Evolutionary conservation across 2,329 filamentous ascomycete genomes (phyloP), one percentile per base, ranked within the genome.

Genomic region (Colletotrichum liriopes): DNA sequence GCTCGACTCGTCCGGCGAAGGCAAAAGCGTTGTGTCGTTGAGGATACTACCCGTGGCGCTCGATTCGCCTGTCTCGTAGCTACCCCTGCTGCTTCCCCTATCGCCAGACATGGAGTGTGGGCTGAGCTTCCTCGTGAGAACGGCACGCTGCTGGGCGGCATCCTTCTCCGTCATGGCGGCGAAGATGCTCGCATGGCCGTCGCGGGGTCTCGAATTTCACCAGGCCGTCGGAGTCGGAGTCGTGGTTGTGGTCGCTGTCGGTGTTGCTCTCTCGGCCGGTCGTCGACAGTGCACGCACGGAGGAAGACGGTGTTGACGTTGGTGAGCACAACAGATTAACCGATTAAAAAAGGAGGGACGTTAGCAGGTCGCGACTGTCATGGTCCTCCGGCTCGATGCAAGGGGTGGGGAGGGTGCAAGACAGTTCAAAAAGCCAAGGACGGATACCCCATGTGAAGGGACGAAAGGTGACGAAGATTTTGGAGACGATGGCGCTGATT

Each of bases 21-120:
- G 67, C 8, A 66, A 29, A 9, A 73, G 73, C 0, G 72, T 75
- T 65, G 55, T 77, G 68, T 67, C 75, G 41, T 77, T 75, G 47
- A 68, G 73, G 29, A 77, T 68, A 70, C 81, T 82, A 4, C 77
- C 80, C n/a, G 79, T 74, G 18, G 77, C 78, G 73, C 84, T 88
- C 65, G 86, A 83, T 75, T 86, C 85, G 73, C 83, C 84, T 11
- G 81, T 82, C 55, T 86, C 85, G 75, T 84, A 81, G 76, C 82
- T 84, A 16, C 76, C 78, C 72, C 78, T 75, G 74, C 82, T 75
- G 73, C 82, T 82, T 61, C 59, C 80, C 78, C 74, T 79, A 77
- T 73, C 77, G 29, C 55, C 67, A 35, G 72, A 43, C 59, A 62
- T 70, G 35, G 72, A 70, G 43, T 67, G 60, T n/a, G 64, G 65